A percentile compares a stretch with the other conserved stretches of the same genome.
phyloP scores from a whole-genome alignment of 1,284 basidiomycete genomes.

The Cryptococcus sp. region DNA sequence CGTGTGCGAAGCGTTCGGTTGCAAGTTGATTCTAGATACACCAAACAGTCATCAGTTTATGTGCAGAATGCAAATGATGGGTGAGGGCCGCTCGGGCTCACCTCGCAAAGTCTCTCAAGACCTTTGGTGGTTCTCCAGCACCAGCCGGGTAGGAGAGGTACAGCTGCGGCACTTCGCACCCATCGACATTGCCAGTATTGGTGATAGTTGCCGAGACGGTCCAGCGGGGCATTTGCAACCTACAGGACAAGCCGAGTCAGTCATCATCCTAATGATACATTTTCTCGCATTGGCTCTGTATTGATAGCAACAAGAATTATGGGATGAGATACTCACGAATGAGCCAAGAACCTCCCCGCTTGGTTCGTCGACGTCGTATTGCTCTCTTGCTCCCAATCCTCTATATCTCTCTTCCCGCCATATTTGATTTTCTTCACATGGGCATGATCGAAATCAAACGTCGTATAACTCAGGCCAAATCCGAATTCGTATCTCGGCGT shows the following conservation, averaged over 20 bases:
- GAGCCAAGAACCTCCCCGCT: not conserved
- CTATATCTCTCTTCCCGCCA: slow-evolving; percentile 1
- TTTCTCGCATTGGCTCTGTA: too few relatives aligned
- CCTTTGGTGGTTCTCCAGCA: slow-evolving; percentile 51
- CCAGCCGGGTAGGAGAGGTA: slow-evolving; percentile 51
- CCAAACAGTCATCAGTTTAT: not conserved
- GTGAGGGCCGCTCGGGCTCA: not conserved
- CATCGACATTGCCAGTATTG: slow-evolving; percentile 54
- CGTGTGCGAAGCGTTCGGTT: slow-evolving; percentile 38
- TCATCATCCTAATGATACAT: not conserved
- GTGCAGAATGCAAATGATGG: not conserved
- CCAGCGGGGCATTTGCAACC: slow-evolving; percentile 49
- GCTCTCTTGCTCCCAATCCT: not conserved
- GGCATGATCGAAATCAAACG: slow-evolving; percentile 67
- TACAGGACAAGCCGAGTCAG: not conserved
- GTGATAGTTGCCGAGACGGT: slow-evolving; percentile 52
- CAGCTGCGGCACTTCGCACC: slow-evolving; percentile 53
- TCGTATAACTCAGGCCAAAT: slow-evolving; percentile 80
- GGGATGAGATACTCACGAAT: slow-evolving; percentile 1
- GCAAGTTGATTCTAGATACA: slow-evolving; percentile 42
- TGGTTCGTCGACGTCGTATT: not conserved
- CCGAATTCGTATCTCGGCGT: slow-evolving; percentile 72
- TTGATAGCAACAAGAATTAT: not conserved
- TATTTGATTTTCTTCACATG: slow-evolving; percentile 41
- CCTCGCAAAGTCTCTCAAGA: slow-evolving; percentile 40